phyloP scores from a whole-genome alignment of 441 rosid species.

The Raphanus hybrid region DNA sequence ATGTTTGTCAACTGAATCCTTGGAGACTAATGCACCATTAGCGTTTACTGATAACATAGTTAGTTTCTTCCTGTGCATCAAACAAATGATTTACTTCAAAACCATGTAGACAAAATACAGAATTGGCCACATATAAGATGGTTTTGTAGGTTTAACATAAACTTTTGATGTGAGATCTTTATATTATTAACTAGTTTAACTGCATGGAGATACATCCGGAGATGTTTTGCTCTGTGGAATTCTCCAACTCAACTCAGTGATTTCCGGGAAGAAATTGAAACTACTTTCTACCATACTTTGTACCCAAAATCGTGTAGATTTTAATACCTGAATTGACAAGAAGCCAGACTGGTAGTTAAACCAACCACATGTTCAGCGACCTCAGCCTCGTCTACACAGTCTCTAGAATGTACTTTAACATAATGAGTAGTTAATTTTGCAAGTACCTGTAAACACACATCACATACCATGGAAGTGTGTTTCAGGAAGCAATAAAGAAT shows the following conservation, averaged over 20 bases:
- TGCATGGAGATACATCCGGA: background rate
- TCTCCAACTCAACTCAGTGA: background rate
- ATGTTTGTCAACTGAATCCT: constrained; percentile 65
- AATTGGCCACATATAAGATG: background rate
- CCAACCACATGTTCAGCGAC: constrained; percentile 90
- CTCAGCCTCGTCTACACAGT: constrained; percentile 93
- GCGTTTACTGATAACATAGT: constrained; percentile 79
- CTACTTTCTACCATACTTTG: background rate
- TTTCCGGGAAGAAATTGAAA: background rate
- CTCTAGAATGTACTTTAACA: constrained; percentile 77
- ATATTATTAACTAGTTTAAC: background rate
- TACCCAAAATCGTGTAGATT: background rate
- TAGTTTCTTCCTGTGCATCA: constrained; percentile 74
- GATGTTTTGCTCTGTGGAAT: background rate
- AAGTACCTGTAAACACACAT: constrained; percentile 54
- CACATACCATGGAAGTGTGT: background rate
- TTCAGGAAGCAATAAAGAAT: constrained; percentile 5
- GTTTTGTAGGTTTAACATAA: background rate
- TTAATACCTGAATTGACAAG: constrained; percentile 81
- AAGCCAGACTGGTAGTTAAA: constrained; percentile 84
- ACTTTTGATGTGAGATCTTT: background rate
- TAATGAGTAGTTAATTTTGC: constrained; percentile 80
- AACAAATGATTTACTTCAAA: constrained; percentile 3
- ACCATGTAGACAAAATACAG: background rate
- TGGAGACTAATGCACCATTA: constrained; percentile 80